Conservation (phyloP, 345 rosid genomes). For the Cardamine chenopodiifolia region DNA sequence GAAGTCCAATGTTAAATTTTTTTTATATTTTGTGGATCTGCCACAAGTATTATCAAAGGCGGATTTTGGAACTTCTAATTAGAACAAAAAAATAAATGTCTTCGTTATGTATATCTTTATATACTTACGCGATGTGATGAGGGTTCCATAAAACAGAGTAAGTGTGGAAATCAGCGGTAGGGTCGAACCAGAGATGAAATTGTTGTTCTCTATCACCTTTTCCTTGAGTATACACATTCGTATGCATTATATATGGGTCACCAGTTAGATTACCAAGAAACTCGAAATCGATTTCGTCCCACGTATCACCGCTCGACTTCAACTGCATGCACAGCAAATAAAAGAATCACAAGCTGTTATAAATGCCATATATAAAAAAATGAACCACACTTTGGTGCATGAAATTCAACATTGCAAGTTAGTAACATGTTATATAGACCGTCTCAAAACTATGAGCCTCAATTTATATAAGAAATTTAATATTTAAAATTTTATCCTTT, state of each 20-base stretch:
- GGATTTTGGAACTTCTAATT: background rate
- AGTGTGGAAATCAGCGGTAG: conserved; percentile 69
- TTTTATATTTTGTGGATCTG: background rate
- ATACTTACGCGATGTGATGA: conserved; percentile 53
- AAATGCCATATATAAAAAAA: background rate
- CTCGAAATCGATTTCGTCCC: conserved; percentile 82
- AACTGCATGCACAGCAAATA: conserved; percentile 44
- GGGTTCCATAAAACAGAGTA: conserved; percentile 75
- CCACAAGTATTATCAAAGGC: background rate
- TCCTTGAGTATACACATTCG: conserved; percentile 66
- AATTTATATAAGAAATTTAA: no score
- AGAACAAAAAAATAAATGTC: background rate
- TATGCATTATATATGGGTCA: conserved; percentile 65
- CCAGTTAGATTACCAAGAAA: conserved; percentile 76
- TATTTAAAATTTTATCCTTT: background rate
- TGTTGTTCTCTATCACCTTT: conserved; percentile 78
- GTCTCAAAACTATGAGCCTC: background rate
- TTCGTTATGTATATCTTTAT: background rate
- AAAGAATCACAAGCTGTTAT: background rate
- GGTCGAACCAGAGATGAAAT: conserved; percentile 74
- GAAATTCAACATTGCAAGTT: background rate
- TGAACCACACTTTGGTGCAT: background rate
- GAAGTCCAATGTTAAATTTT: background rate
- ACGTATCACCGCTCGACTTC: conserved; percentile 54
- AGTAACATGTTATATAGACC: background rate